A percentile compares a stretch with the other conserved stretches of the same genome.
These are phyloP conservation scores for Astragalus glycyphyllos DNA, from an alignment of 306 rosid genomes.

Conservation along the genomic window DNA sequence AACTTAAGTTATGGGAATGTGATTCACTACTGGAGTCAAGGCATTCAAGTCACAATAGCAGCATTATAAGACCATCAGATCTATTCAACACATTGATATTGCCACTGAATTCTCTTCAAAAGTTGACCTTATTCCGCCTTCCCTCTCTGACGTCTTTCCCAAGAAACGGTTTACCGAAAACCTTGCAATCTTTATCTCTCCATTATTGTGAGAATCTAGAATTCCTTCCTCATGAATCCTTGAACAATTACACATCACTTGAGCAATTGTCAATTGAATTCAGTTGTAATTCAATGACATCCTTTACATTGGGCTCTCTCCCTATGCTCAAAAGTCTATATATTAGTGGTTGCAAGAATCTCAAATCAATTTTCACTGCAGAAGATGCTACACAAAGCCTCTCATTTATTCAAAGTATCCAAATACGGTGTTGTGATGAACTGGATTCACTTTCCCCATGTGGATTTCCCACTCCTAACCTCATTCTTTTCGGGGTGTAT, in stretches of 20 bases:
- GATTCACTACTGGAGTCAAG: not conserved
- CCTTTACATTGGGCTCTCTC: slow-evolving; percentile 17
- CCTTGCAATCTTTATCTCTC: not conserved
- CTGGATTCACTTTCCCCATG: slow-evolving; percentile 7
- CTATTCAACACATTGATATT: not conserved
- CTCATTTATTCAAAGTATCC: slow-evolving; percentile 7
- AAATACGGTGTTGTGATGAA: not conserved
- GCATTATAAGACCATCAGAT: not conserved
- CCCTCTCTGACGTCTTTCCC: slow-evolving; percentile 31
- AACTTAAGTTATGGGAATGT: slow-evolving; percentile 1
- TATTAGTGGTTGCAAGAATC: not conserved
- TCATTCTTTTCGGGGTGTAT: not conserved
- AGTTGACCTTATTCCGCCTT: slow-evolving; percentile 9
- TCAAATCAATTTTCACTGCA: not conserved
- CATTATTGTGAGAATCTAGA: slow-evolving; percentile 13
- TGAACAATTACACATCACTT: slow-evolving; percentile 18
- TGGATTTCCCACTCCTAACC: slow-evolving; percentile 28
- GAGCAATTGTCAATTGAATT: not conserved
- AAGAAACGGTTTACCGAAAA: slow-evolving; percentile 24
- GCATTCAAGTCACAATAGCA: not conserved
- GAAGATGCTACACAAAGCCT: slow-evolving; percentile 7
- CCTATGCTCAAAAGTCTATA: slow-evolving; percentile 13
- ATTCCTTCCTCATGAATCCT: slow-evolving; percentile 23
- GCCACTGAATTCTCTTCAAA: not conserved
- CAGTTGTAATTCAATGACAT: slow-evolving; percentile 3